Evolutionary conservation across 768 basidiomycete genomes (phyloP), one percentile per base, ranked within the genome.

Genomic region (Fibroporia radiculosa): DNA sequence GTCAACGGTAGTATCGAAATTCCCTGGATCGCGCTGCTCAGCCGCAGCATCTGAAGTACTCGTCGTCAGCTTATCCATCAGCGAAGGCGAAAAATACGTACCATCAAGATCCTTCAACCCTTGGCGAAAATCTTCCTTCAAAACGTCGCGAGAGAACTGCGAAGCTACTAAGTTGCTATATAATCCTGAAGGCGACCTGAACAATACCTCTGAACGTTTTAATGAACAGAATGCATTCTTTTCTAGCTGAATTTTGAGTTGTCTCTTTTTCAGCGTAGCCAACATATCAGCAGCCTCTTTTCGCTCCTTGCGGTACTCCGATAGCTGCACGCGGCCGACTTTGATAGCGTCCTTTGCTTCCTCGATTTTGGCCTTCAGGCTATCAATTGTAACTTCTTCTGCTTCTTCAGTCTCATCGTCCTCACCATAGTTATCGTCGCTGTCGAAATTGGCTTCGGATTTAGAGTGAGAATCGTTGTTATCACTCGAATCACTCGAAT

Each of bases 161-260:
- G 16, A 24, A 48, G 11, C 51, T 32, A 44, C 36, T n/a, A 12
- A 28, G 19, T 39, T 5, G 35, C 34, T 20, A 26, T 4, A 20
- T n/a, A n/a, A n/a, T n/a, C n/a, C n/a, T 22, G 31, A 28, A 14
- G 31, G 14, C 13, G 12, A 5, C n/a, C 2, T 6, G 19, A 41
- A 37, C 22, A 10, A 41, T 37, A 77, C 77, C 62, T 77, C 74
- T 2, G 75, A 77, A 4, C 78, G 68, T 56, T 73, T 77, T 45
- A 72, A 52, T 0, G 78, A 76, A 51, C 79, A 82, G 53, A 77
- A 78, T 0, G 70, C 75, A 48, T 80, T 80, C 64, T 81, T 81
- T 45, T 75, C 73, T 50, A 63, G 50, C 45, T 66, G 64, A 0
- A 55, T 51, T 34, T 58, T 61, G 25, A 28, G 45, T 19, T 63